Conservation (phyloP, 805 yeast genomes). For the Suhomyces emberorum region DNA sequence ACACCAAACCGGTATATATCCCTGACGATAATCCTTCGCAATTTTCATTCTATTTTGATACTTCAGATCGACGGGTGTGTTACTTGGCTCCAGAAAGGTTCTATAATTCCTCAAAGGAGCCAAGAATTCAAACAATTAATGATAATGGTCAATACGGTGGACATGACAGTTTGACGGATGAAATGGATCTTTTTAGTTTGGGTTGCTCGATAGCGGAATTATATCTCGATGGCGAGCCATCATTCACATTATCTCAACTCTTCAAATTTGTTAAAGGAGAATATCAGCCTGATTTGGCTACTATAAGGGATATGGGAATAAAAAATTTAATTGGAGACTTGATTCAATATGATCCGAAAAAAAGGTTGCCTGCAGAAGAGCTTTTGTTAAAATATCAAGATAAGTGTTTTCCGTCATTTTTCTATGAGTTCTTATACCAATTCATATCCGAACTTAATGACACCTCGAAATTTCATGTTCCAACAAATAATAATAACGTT, state of each 20-base stretch:
- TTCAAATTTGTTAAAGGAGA: slow-evolving; percentile 77
- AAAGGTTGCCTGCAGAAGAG: slow-evolving; percentile 54
- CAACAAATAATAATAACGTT: slow-evolving; percentile 14
- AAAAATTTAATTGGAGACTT: slow-evolving; percentile 57
- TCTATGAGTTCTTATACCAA: slow-evolving; percentile 67
- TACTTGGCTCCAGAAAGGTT: slow-evolving; percentile 95
- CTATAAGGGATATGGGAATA: slow-evolving; percentile 49
- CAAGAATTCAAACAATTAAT: slow-evolving; percentile 17
- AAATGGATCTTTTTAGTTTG: slow-evolving; percentile 78
- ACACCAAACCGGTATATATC: slow-evolving; percentile 71
- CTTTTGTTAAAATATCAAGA: slow-evolving; percentile 51
- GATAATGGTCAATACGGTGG: slow-evolving; percentile 24
- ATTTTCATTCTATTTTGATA: slow-evolving; percentile 88
- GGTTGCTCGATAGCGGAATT: slow-evolving; percentile 92
- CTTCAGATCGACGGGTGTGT: slow-evolving; percentile 81
- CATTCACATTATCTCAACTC: slow-evolving; percentile 81
- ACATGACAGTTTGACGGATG: slow-evolving; percentile 40
- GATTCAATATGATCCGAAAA: slow-evolving; percentile 59
- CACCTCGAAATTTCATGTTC: slow-evolving; percentile 13
- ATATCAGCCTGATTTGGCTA: slow-evolving; percentile 58
- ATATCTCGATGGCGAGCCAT: slow-evolving; percentile 79
- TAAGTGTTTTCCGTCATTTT: slow-evolving; percentile 60
- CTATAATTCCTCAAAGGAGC: slow-evolving; percentile 27
- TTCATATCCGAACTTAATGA: slow-evolving; percentile 45
- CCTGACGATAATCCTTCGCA: slow-evolving; percentile 95